Percentiles rank a stretch among this genome's conserved stretches.
These are phyloP conservation scores for Salisapilia sapeloensis DNA, from an alignment of 352 stramenopile genomes.

Conservation along the genomic window DNA sequence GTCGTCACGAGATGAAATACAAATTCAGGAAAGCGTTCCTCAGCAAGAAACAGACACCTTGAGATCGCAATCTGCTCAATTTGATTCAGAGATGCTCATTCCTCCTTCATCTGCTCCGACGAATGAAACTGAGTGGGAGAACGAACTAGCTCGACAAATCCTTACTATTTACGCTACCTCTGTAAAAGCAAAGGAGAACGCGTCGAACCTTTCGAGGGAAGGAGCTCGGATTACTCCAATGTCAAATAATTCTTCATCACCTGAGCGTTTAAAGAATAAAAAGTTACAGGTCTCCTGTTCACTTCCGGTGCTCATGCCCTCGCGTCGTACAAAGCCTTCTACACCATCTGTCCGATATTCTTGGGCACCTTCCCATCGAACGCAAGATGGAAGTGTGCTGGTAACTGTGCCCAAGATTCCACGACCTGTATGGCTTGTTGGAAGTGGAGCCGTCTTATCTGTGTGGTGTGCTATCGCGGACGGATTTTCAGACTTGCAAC, in stretches of 20 bases:
- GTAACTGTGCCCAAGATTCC: conserved; percentile 72
- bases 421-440: conserved; percentile 71
- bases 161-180: conserved; percentile 75
- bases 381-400: conserved; percentile 38
- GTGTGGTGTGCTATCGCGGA: conserved; percentile 66
- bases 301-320: conserved; percentile 5
- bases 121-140: conserved; percentile 78
- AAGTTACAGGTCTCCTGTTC: conserved; percentile 6
- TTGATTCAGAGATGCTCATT: conserved; percentile 28
- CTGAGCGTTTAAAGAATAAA: background rate
- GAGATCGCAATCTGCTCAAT: conserved; percentile 3
- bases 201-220: conserved; percentile 1
- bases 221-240: background rate
- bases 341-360: conserved; percentile 36
- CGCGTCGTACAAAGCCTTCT: too few species aligned
- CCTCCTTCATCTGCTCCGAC: conserved; percentile 24
- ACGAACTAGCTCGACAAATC: conserved; percentile 81
- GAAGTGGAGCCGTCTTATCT: conserved; percentile 59
- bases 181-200: conserved; percentile 30
- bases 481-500: conserved; percentile 14
- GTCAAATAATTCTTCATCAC: background rate
- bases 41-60: conserved; percentile 2
- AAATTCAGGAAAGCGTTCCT: too few species aligned
- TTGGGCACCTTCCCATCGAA: conserved; percentile 42
- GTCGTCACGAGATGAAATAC: background rate